Evolutionary conservation across 2,329 filamentous ascomycete genomes (phyloP).

Genomic region (Parafenestella ontariensis): DNA sequence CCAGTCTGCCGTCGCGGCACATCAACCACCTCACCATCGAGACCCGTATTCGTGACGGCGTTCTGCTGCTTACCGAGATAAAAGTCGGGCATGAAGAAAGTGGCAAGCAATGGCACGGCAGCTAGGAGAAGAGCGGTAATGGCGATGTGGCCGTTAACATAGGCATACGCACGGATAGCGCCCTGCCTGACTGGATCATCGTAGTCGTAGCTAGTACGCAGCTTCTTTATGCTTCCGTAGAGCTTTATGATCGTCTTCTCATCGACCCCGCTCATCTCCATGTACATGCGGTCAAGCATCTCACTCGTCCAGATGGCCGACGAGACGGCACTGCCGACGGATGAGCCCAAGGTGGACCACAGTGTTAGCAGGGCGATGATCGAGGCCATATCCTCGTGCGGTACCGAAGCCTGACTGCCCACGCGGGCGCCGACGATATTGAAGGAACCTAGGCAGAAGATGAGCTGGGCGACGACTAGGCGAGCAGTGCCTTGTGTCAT

Average conservation of each 20-base stretch:
- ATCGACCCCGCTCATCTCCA: constrained; percentile 36
- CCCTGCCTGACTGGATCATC: constrained; percentile 48
- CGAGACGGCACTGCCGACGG: constrained; percentile 50
- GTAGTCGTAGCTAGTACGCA: constrained; percentile 41
- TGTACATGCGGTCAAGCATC: constrained; percentile 45
- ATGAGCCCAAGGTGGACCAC: constrained; percentile 51
- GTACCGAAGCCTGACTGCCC: constrained; percentile 52
- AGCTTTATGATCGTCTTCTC: constrained; percentile 35
- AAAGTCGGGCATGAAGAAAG: constrained; percentile 53
- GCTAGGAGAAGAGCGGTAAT: constrained; percentile 42
- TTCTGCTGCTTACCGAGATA: constrained; percentile 36
- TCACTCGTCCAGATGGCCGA: constrained; percentile 50
- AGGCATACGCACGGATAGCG: constrained; percentile 48
- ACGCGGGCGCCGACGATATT: constrained; percentile 53
- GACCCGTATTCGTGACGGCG: constrained; percentile 27
- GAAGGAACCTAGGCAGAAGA: constrained; percentile 49
- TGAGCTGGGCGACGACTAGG: constrained; percentile 44
- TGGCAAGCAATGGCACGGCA: constrained; percentile 43
- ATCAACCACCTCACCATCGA: too few relatives aligned
- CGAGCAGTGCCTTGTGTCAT: constrained; percentile 47
- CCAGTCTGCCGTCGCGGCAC: too few relatives aligned
- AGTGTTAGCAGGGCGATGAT: constrained; percentile 50
- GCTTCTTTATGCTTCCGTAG: constrained; percentile 47
- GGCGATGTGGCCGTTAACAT: constrained; percentile 48
- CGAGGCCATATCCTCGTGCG: constrained; percentile 53